These are phyloP conservation scores for Arxiozyma heterogenica DNA, from an alignment of 1,139 yeast species.

Conservation along the genomic window DNA sequence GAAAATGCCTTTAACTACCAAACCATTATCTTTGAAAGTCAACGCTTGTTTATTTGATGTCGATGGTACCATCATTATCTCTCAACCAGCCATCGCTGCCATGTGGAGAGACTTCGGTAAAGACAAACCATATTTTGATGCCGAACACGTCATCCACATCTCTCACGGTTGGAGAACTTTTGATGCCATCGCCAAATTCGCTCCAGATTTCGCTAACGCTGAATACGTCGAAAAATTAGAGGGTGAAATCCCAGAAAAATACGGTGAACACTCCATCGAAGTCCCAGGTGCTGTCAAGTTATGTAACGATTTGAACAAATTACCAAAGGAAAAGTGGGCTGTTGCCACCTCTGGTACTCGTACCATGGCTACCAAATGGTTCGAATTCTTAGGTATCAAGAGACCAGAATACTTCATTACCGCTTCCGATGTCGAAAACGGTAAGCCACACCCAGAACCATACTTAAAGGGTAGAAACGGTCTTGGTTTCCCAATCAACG, in stretches of 20 bases:
- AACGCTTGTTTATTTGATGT: constrained; percentile 59
- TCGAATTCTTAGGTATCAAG: constrained; percentile 51
- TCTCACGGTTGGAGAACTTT: constrained; percentile 80
- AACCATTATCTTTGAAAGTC: constrained; percentile 30
- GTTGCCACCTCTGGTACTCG: constrained; percentile 79
- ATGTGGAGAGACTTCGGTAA: constrained; percentile 72
- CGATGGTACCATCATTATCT: constrained; percentile 78
- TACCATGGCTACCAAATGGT: constrained; percentile 74
- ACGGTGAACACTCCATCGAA: constrained; percentile 63
- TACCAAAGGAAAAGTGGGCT: constrained; percentile 55
- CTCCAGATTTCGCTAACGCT: constrained; percentile 64
- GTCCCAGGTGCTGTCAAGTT: constrained; percentile 69
- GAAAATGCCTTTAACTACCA: constrained; percentile 24
- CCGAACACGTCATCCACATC: constrained; percentile 61
- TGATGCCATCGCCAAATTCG: constrained; percentile 66
- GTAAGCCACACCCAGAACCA: constrained; percentile 84
- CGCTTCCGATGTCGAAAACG: constrained; percentile 68
- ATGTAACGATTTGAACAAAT: constrained; percentile 33
- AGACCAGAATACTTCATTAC: constrained; percentile 71
- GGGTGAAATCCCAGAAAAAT: constrained; percentile 62
- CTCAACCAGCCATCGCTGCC: constrained; percentile 74
- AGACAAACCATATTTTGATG: constrained; percentile 61
- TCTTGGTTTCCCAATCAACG: constrained; percentile 43
- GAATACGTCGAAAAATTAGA: constrained; percentile 65
- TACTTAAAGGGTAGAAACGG: constrained; percentile 59